These are phyloP conservation scores for Ettlia oleoabundans DNA, from an alignment of 139 green algal species.

Conservation along the genomic window DNA sequence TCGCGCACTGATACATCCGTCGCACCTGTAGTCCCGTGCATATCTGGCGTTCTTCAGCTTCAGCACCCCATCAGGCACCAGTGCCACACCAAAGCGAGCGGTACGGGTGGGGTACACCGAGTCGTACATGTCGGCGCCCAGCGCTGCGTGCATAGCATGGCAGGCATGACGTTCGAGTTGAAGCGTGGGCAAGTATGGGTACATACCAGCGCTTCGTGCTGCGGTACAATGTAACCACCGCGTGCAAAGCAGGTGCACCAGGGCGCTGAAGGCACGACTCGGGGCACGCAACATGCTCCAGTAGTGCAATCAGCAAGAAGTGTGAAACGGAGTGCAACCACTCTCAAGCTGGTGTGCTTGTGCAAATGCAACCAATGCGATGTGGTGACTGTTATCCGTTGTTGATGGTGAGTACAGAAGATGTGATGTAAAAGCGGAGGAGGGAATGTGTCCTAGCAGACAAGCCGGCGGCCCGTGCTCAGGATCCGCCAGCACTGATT, in stretches of 20 bases:
- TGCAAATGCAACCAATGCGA: no score
- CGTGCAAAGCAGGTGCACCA: no score
- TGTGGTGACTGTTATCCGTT: not conserved
- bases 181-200: no score
- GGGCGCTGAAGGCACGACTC: no score
- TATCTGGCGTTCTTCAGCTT: constrained; percentile 80
- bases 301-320: not conserved
- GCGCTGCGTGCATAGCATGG: constrained; percentile 53
- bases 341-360: no score
- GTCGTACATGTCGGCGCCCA: constrained; percentile 97
- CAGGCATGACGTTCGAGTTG: not conserved
- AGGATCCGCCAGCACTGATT: constrained; percentile 10
- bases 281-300: no score
- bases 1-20: no score
- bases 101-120: constrained; percentile 96
- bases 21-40: constrained; percentile 66
- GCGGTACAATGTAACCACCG: no score
- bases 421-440: not conserved
- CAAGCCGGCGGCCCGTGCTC: constrained; percentile 11
- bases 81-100: constrained; percentile 93
- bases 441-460: not conserved
- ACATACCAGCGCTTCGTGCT: no score
- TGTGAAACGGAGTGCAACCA: no score
- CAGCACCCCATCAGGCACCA: constrained; percentile 81
- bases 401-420: not conserved